A percentile compares a stretch with the other conserved stretches of the same genome.
These are phyloP conservation scores for Aspergillus fischeri DNA, from an alignment of 2,329 filamentous ascomycete species.

Conservation along the genomic window DNA sequence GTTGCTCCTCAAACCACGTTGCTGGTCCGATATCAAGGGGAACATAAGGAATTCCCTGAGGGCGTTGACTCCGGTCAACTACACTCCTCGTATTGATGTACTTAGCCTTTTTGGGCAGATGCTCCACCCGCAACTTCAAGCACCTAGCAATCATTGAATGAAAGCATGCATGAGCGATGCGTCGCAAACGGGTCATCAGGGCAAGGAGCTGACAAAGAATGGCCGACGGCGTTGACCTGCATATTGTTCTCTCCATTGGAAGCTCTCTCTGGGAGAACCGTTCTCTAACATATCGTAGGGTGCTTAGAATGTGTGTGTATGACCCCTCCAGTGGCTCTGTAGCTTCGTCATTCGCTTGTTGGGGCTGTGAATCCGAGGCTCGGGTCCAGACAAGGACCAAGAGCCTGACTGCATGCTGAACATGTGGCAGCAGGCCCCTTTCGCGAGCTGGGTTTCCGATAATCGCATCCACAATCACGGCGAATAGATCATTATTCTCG, in stretches of 20 bases:
- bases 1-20: slow-evolving; percentile 3
- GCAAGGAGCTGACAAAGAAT: slow-evolving; percentile 3
- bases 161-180: slow-evolving; percentile 1
- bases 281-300: background rate
- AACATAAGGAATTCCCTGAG: slow-evolving; percentile 1
- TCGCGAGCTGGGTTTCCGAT: slow-evolving; percentile 2
- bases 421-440: slow-evolving; percentile 1
- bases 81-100: background rate
- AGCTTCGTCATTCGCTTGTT: background rate
- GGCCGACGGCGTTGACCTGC: background rate
- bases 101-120: background rate
- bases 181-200: background rate
- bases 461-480: slow-evolving; percentile 2
- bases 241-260: background rate
- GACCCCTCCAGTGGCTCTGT: background rate
- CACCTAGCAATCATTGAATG: slow-evolving; percentile 2
- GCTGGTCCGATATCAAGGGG: slow-evolving; percentile 3
- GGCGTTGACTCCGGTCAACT: background rate
- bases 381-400: slow-evolving; percentile 2
- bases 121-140: slow-evolving; percentile 1
- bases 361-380: background rate
- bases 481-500: slow-evolving; percentile 3
- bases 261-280: background rate
- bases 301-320: slow-evolving; percentile 2
- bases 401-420: slow-evolving; percentile 1